Evolutionary conservation across 1,284 basidiomycete species (phyloP).

Genomic region (Moesziomyces parantarcticus): DNA sequence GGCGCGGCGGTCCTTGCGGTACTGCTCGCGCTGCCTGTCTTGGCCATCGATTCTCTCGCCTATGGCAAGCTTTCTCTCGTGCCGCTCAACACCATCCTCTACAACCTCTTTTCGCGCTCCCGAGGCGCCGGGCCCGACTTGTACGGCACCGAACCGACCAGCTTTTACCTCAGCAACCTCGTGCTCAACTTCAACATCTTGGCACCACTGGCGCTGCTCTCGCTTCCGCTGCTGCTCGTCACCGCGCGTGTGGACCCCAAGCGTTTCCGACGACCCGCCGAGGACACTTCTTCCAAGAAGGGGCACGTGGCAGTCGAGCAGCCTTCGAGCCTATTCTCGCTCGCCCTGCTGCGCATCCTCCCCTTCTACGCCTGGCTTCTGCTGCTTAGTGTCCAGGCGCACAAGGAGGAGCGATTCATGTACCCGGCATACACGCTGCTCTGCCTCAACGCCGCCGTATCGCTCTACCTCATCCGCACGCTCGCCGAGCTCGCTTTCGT

Average conservation of each 20-base stretch:
- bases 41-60: slow-evolving; percentile 78
- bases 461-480: slow-evolving; percentile 73
- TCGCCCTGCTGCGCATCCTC: slow-evolving; percentile 79
- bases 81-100: slow-evolving; percentile 91
- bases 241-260: slow-evolving; percentile 81
- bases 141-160: slow-evolving; percentile 89
- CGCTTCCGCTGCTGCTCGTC: slow-evolving; percentile 77
- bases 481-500: slow-evolving; percentile 49
- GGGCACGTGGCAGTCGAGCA: slow-evolving; percentile 20
- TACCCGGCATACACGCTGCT: slow-evolving; percentile 91
- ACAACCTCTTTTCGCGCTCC: slow-evolving; percentile 81
- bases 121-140: slow-evolving; percentile 83
- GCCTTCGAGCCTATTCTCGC: slow-evolving; percentile 47
- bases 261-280: slow-evolving; percentile 78
- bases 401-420: slow-evolving; percentile 99
- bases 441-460: slow-evolving; percentile 90
- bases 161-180: slow-evolving; percentile 71
- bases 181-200: slow-evolving; percentile 92
- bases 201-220: slow-evolving; percentile 75
- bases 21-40: slow-evolving; percentile 73
- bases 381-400: slow-evolving; percentile 82
- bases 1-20: slow-evolving; percentile 74
- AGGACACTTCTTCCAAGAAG: slow-evolving; percentile 64
- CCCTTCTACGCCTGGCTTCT: slow-evolving; percentile 90
- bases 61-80: slow-evolving; percentile 84